Percentiles rank a stretch among this genome's conserved stretches.
Evolutionary conservation across 2,329 filamentous ascomycete species (phyloP).

Genomic region (Pseudocercospora vitis): DNA sequence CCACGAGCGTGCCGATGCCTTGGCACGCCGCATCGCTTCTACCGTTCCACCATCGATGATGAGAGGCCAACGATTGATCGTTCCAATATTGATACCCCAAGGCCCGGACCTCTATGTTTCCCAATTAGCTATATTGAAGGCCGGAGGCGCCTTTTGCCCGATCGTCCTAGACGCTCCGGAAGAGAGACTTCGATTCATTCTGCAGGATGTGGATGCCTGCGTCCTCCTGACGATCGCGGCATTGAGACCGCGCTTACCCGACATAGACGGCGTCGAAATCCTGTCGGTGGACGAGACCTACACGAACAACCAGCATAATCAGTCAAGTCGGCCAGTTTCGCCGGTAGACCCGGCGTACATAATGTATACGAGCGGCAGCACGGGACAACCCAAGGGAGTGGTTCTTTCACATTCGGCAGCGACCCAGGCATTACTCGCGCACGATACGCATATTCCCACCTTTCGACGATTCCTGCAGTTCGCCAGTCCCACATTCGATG

Average conservation of each 20-base stretch:
- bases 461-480: slow-evolving; percentile 87
- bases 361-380: slow-evolving; percentile 92
- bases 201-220: slow-evolving; percentile 70
- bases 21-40: slow-evolving; percentile 56
- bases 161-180: slow-evolving; percentile 73
- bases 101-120: slow-evolving; percentile 74
- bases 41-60: slow-evolving; percentile 20
- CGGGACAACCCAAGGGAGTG: slow-evolving; percentile 85
- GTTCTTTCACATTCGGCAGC: slow-evolving; percentile 75
- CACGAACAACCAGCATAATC: neutral
- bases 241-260: slow-evolving; percentile 44
- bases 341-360: slow-evolving; percentile 68
- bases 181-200: slow-evolving; percentile 76
- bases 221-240: slow-evolving; percentile 65
- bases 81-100: slow-evolving; percentile 78
- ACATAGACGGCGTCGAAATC: slow-evolving; percentile 38
- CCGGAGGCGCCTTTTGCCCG: slow-evolving; percentile 82
- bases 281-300: slow-evolving; percentile 47
- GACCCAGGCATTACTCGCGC: slow-evolving; percentile 78
- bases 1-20: slow-evolving; percentile 56
- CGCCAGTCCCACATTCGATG: slow-evolving; percentile 88
- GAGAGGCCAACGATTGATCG: slow-evolving; percentile 46
- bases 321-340: slow-evolving; percentile 7
- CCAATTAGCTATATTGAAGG: slow-evolving; percentile 74
- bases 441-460: slow-evolving; percentile 71